Conservation (phyloP, 139 green algal species). For the Picochlorum costavermella region DNA sequence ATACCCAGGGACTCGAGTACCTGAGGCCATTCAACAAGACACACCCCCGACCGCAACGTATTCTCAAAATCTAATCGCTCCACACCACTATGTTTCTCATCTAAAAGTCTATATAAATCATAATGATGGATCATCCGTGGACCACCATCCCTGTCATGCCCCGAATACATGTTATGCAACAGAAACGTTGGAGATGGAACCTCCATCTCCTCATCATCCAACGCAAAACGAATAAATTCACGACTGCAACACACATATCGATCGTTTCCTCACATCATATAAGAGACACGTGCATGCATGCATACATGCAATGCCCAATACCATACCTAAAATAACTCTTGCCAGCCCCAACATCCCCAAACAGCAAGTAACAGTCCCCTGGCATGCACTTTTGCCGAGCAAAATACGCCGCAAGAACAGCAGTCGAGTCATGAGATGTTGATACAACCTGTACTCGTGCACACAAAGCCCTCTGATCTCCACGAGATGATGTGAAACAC, state of each 20-base stretch:
- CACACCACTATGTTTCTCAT: neutral
- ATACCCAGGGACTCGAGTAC: neutral
- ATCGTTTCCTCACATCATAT: neutral
- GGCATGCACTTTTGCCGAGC: slow-evolving; percentile 4
- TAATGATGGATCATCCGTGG: slow-evolving; percentile 65
- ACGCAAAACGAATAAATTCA: slow-evolving; percentile 57
- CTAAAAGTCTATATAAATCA: slow-evolving; percentile 67
- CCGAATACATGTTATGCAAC: slow-evolving; percentile 67
- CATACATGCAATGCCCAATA: neutral
- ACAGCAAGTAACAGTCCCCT: slow-evolving; percentile 35
- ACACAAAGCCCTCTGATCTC: no score
- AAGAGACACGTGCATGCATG: neutral
- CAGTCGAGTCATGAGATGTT: slow-evolving; percentile 12
- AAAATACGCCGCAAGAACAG: slow-evolving; percentile 22
- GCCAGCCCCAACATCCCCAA: slow-evolving; percentile 65
- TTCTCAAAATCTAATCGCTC: slow-evolving; percentile 9
- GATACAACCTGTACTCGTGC: slow-evolving; percentile 1
- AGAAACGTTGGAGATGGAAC: slow-evolving; percentile 82
- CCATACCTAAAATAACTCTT: slow-evolving; percentile 73
- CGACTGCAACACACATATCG: slow-evolving; percentile 37
- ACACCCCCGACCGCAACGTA: slow-evolving; percentile 15
- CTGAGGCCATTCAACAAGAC: slow-evolving; percentile 31
- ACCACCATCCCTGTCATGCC: slow-evolving; percentile 1
- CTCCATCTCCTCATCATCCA: slow-evolving; percentile 43
- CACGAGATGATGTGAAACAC: no score